Evolutionary conservation across 2,329 filamentous ascomycete species (phyloP), one percentile per base, ranked within the genome.

Genomic region (Colletotrichum melonis): DNA sequence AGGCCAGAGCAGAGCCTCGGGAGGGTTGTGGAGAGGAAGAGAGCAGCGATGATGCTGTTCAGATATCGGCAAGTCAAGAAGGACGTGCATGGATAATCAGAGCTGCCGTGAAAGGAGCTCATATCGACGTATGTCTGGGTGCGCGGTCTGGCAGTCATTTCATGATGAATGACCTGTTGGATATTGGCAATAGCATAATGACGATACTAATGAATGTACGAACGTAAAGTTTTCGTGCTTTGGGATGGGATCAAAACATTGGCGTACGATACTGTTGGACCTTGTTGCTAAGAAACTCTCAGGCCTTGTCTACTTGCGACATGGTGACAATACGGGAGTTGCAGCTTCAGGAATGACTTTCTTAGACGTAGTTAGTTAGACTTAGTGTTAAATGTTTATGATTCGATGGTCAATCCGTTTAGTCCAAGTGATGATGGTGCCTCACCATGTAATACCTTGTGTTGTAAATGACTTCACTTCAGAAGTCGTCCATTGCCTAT

Each of bases 151-250:
- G 38, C 56, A 38, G 60, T 63, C 71, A 71, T 73, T 73, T 71
- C 42, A 71, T 49, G 55, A 62, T 66, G 71, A 62, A 42, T 42
- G 38, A 19, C 12, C 55, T 59, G 62, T 62, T 66, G 71, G 71
- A 62, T 62, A 56, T 71, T 62, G 71, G 71, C 71, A 73, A 73
- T 66, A 62, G 67, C 71, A 65, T 71, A 71, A 73, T 73, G 71
- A 73, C 71, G 71, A 73, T 71, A 71, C 32, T 73, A 73, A 73
- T 71, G 71, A 73, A 66, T 73, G 71, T 73, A 73, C 71, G 71
- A 72, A 73, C 67, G 67, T 30, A 42, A 65, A 35, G 38, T 32
- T 42, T 46, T 65, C 71, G 71, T 71, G 67, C 71, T 73, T 73
- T 66, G 71, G 62, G 62, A 63, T 49, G 56, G 49, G 54, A 52